These are phyloP conservation scores for Backusella westeae DNA, from an alignment of 192 early-diverging fungal genomes.

Conservation along the genomic window DNA sequence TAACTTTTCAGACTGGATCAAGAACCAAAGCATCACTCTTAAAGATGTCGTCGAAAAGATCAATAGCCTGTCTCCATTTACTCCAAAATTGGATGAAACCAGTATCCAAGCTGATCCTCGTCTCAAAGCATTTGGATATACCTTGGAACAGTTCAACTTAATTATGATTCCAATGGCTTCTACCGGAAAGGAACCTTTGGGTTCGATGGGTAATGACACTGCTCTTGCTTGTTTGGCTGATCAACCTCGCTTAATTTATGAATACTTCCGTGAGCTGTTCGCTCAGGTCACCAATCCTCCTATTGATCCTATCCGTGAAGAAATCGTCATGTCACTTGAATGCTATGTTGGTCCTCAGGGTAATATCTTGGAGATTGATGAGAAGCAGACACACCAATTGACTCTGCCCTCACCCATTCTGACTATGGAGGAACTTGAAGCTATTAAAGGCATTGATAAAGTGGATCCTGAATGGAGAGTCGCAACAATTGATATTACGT, in stretches of 20 bases:
- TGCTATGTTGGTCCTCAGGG: slow-evolving; percentile 96
- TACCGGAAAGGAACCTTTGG: slow-evolving; percentile 96
- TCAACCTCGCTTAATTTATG: slow-evolving; percentile 89
- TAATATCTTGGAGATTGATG: slow-evolving; percentile 88
- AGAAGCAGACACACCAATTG: slow-evolving; percentile 78
- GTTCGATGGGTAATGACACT: slow-evolving; percentile 98
- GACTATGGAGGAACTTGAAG: slow-evolving; percentile 78
- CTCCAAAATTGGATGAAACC: slow-evolving; percentile 53
- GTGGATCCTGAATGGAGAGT: slow-evolving; percentile 77
- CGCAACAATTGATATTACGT: slow-evolving; percentile 89
- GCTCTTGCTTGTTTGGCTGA: slow-evolving; percentile 91
- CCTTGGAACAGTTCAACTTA: slow-evolving; percentile 90
- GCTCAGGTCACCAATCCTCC: slow-evolving; percentile 99
- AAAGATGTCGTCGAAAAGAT: slow-evolving; percentile 52
- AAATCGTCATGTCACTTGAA: slow-evolving; percentile 95
- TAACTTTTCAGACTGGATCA: slow-evolving; percentile 86
- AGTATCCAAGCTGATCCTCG: slow-evolving; percentile 71
- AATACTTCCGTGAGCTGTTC: slow-evolving; percentile 98
- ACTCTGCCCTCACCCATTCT: slow-evolving; percentile 86
- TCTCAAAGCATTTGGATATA: slow-evolving; percentile 88
- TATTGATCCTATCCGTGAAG: slow-evolving; percentile 98
- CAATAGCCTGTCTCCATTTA: slow-evolving; percentile 23
- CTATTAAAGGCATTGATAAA: slow-evolving; percentile 68
- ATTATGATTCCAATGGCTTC: slow-evolving; percentile 84
- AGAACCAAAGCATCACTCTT: slow-evolving; percentile 77